phyloP scores from a whole-genome alignment of 2,329 filamentous ascomycete genomes.

The Ophiocordyceps camponoti-leonardi region DNA sequence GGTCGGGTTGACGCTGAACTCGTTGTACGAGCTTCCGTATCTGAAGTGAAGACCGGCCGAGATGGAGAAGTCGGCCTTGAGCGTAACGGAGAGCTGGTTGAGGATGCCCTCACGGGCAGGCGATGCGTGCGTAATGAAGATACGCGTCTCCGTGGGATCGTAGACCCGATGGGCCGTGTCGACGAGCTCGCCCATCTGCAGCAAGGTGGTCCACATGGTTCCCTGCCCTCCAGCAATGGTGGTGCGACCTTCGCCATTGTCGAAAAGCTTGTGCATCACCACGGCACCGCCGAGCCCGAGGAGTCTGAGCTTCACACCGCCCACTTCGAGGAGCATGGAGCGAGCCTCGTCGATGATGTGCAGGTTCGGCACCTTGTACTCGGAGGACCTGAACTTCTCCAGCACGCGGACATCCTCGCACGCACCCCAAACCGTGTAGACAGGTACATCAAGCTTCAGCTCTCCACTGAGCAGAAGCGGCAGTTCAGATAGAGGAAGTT shows the following conservation, averaged over 20 bases:
- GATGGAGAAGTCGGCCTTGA: slow-evolving; percentile 96
- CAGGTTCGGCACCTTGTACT: slow-evolving; percentile 95
- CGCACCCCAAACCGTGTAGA: slow-evolving; percentile 97
- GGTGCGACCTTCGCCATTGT: slow-evolving; percentile 93
- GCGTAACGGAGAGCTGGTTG: slow-evolving; percentile 90
- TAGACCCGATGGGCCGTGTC: slow-evolving; percentile 97
- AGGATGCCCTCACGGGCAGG: slow-evolving; percentile 90
- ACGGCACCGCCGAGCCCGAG: slow-evolving; percentile 89
- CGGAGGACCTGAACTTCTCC: slow-evolving; percentile 91
- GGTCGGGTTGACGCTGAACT: slow-evolving; percentile 97
- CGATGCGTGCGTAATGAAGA: slow-evolving; percentile 94
- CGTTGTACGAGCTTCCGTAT: slow-evolving; percentile 98
- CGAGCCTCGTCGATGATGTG: slow-evolving; percentile 98
- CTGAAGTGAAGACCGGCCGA: slow-evolving; percentile 96
- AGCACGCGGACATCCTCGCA: slow-evolving; percentile 96
- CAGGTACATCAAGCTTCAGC: slow-evolving; percentile 83
- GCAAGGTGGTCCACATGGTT: slow-evolving; percentile 97
- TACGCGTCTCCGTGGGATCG: slow-evolving; percentile 89
- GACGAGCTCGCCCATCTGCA: slow-evolving; percentile 96
- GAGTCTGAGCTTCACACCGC: slow-evolving; percentile 87
- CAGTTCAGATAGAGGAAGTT: slow-evolving; percentile 84
- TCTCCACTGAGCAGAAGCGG: slow-evolving; percentile 75
- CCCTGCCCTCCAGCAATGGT: slow-evolving; percentile 97
- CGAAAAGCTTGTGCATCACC: slow-evolving; percentile 99
- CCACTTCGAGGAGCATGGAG: slow-evolving; percentile 85